Evolutionary conservation across 768 basidiomycete species (phyloP), one percentile per base, ranked within the genome.

Genomic region (Termitomyces sp.): DNA sequence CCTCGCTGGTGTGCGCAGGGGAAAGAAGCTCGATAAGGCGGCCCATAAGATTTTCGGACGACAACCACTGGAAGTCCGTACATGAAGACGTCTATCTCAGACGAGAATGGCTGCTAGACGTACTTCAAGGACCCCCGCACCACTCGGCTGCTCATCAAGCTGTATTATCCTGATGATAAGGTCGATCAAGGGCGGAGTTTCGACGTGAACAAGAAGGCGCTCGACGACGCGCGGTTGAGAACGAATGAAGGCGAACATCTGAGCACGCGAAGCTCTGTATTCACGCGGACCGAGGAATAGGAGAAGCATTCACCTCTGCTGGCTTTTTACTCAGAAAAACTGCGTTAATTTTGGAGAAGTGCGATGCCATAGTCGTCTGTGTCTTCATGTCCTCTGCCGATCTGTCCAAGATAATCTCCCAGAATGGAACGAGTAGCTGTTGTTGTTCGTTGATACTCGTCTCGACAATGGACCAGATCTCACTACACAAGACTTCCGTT

Each of bases 161-260:
- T 94, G 91, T 55, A 97, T 87, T 52, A 98, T 88, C 58, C 95
- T 86, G 58, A 95, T 84, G 33, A 99, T 77, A 46, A 98, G 79
- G 69, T 99, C 97, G 61, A 94, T 90, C 66, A 98, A 86, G 2
- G 97, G 86, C 2, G 95, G 89, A 20, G 88, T 89, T 72, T 93
- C 91, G 60, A 98, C 86, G 66, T 96, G 92, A 36, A 78, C 77
- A 47, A 99, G 79, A 9, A 99, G 75, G 15, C 93, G 84, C 65
- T 91, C 87, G 46, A 98, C 84, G 47, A 97, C 79, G 49, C 81
- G 76, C 3, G 93, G 89, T 69, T 95, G 88, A 15, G 84, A 78
- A 71, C 89, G 87, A 60, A 99, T 92, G 73, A 97, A 98, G 42
- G 81, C 81, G 63, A 99, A 84, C 90, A 96, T 96, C 93, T 98